A percentile compares a stretch with the other conserved stretches of the same genome.
Conservation (phyloP, 345 rosid genomes). For the Syzygium oleosum region DNA sequence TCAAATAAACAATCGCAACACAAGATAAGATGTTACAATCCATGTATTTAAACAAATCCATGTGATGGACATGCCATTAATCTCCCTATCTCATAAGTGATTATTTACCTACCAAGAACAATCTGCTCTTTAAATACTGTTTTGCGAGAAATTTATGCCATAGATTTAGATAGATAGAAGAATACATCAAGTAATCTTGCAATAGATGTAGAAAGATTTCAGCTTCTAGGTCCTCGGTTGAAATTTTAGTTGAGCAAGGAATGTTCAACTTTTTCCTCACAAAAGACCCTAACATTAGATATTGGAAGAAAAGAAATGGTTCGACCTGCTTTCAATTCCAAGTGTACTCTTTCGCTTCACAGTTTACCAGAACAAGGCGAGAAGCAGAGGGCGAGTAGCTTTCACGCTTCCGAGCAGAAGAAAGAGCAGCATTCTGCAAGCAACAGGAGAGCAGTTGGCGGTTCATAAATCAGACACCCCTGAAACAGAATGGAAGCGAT, state of each 20-base stretch:
- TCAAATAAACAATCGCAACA: not conserved
- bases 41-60: not conserved
- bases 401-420: no score
- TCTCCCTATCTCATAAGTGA: not conserved
- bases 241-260: slow-evolving; percentile 77
- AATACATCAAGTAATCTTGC: slow-evolving; percentile 53
- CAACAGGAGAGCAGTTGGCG: no score
- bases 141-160: not conserved
- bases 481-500: no score
- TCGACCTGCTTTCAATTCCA: no score
- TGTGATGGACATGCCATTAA: not conserved
- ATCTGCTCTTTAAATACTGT: not conserved
- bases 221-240: slow-evolving; percentile 73
- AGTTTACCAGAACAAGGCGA: no score
- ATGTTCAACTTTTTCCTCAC: slow-evolving; percentile 56
- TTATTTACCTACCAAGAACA: not conserved
- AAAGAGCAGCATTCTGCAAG: no score
- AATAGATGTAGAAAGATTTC: slow-evolving; percentile 81
- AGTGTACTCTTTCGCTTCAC: no score
- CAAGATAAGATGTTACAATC: not conserved
- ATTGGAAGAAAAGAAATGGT: no score
- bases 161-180: not conserved
- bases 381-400: no score
- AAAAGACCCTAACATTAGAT: slow-evolving; percentile 6
- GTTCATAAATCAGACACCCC: no score